Percentiles rank a stretch among this genome's conserved stretches.
Conservation (phyloP, 352 stramenopile species). For the Globisporangium lucens region DNA sequence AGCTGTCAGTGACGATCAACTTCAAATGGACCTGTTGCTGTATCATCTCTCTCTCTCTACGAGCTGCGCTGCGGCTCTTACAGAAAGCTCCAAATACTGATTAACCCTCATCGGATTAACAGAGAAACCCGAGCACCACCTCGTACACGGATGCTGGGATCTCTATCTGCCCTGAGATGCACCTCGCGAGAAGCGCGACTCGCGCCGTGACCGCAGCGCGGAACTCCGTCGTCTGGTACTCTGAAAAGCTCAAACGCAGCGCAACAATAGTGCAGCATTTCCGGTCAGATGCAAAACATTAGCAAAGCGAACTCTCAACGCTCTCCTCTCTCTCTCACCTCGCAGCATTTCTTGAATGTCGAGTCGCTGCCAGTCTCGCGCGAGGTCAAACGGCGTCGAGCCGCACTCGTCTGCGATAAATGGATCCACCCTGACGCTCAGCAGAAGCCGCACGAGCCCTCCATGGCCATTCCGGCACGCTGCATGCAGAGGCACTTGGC, state of each 20-base stretch:
- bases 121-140: slow-evolving; percentile 15
- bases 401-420: slow-evolving; percentile 52
- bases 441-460: slow-evolving; percentile 36
- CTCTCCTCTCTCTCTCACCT: slow-evolving; percentile 15
- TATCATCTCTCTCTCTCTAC: too few relatives aligned
- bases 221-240: slow-evolving; percentile 13
- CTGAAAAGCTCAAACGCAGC: slow-evolving; percentile 3
- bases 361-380: slow-evolving; percentile 50
- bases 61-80: too few relatives aligned
- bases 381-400: slow-evolving; percentile 48
- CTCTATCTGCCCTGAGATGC: neutral
- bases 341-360: slow-evolving; percentile 45
- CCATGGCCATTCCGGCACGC: slow-evolving; percentile 60
- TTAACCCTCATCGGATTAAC: neutral
- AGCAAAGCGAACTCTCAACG: neutral
- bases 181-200: slow-evolving; percentile 5
- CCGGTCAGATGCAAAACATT: neutral
- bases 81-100: too few relatives aligned
- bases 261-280: neutral
- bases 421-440: slow-evolving; percentile 30
- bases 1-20: too few relatives aligned
- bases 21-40: too few relatives aligned
- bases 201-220: neutral
- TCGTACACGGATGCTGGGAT: slow-evolving; percentile 13
- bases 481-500: slow-evolving; percentile 47